Conservation (phyloP, 2,329 filamentous ascomycete genomes). For the Neurospora sp. region DNA sequence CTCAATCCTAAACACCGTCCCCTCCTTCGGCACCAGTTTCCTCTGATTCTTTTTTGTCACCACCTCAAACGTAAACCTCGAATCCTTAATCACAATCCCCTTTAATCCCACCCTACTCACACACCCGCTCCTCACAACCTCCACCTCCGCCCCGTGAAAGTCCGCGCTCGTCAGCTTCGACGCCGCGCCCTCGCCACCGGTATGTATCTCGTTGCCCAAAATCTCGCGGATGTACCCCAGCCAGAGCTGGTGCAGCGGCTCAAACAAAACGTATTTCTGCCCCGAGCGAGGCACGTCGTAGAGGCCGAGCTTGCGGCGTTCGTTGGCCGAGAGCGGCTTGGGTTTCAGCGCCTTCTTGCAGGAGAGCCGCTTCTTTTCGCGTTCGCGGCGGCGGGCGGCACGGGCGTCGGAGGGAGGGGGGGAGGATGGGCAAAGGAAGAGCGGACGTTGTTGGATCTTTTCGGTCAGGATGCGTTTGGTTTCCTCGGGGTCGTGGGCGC, state of each 20-base stretch:
- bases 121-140: conserved; percentile 76
- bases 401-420: conserved; percentile 52
- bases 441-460: conserved; percentile 72
- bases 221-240: conserved; percentile 75
- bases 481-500: conserved; percentile 69
- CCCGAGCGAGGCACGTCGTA: conserved; percentile 64
- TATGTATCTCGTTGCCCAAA: conserved; percentile 51
- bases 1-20: conserved; percentile 72
- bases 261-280: conserved; percentile 66
- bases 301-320: conserved; percentile 64
- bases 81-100: conserved; percentile 85
- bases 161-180: conserved; percentile 78
- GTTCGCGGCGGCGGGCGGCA: conserved; percentile 42
- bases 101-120: conserved; percentile 70
- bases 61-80: conserved; percentile 77
- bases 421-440: conserved; percentile 34
- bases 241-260: conserved; percentile 72
- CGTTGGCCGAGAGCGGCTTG: conserved; percentile 66
- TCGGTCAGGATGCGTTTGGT: conserved; percentile 66
- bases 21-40: conserved; percentile 82
- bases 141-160: conserved; percentile 76
- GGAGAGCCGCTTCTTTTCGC: conserved; percentile 36
- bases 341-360: conserved; percentile 40
- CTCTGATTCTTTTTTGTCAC: conserved; percentile 61
- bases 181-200: conserved; percentile 49